A percentile compares a stretch with the other conserved stretches of the same genome.
These are phyloP conservation scores for Mycena rebaudengoi DNA, from an alignment of 768 basidiomycete species.

Conservation along the genomic window DNA sequence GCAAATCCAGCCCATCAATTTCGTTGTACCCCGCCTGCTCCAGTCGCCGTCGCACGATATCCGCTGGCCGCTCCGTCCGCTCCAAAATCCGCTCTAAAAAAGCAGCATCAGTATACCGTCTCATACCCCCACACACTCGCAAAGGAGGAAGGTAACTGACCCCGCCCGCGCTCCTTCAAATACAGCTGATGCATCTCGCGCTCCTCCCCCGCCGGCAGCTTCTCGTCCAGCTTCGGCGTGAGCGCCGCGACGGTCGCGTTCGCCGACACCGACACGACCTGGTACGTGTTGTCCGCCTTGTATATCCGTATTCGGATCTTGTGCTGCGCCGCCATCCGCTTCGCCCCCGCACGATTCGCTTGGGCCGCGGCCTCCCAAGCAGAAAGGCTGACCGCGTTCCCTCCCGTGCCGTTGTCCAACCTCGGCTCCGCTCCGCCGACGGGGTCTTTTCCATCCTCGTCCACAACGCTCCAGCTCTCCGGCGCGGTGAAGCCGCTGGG, in stretches of 20 bases:
- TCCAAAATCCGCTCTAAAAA: conserved; percentile 82
- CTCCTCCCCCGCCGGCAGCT: conserved; percentile 37
- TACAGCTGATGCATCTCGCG: conserved; percentile 74
- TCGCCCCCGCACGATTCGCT: conserved; percentile 3
- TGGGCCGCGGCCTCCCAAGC: background rate
- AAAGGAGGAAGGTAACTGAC: conserved; percentile 54
- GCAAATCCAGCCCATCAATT: conserved; percentile 78
- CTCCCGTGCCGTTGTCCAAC: conserved; percentile 37
- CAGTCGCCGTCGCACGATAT: conserved; percentile 83
- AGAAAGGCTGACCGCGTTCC: conserved; percentile 8
- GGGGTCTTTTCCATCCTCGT: conserved; percentile 43
- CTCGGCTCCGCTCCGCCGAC: conserved; percentile 35
- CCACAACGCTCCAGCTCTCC: conserved; percentile 79
- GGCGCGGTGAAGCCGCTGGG: conserved; percentile 64
- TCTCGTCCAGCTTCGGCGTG: conserved; percentile 26
- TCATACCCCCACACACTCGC: background rate
- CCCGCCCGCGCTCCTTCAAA: conserved; percentile 78
- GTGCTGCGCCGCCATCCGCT: conserved; percentile 39
- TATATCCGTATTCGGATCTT: conserved; percentile 86
- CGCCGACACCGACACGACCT: conserved; percentile 71
- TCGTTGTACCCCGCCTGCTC: conserved; percentile 91
- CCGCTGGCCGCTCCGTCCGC: conserved; percentile 83
- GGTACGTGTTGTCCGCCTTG: conserved; percentile 74
- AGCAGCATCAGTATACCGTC: background rate
- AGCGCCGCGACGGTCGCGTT: conserved; percentile 53